A percentile compares a stretch with the other conserved stretches of the same genome.
Evolutionary conservation across 805 yeast species (phyloP).

Genomic region (Candida takata): DNA sequence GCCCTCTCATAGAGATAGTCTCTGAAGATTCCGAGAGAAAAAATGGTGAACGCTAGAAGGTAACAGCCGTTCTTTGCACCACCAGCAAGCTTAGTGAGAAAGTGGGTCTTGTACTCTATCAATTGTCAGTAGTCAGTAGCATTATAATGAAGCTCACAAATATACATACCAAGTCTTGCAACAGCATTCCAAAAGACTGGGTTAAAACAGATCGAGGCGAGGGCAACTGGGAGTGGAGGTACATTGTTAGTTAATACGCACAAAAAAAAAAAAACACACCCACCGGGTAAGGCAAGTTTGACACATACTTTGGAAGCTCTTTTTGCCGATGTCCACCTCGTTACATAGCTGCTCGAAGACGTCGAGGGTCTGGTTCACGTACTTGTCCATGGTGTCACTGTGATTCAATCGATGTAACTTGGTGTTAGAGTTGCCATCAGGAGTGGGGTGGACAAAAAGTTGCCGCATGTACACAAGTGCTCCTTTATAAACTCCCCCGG

Average conservation of each 20-base stretch:
- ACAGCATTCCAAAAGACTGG: conserved; percentile 94
- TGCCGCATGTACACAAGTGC: no score
- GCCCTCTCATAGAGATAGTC: conserved; percentile 73
- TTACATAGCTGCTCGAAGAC: conserved; percentile 17
- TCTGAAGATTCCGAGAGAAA: conserved; percentile 75
- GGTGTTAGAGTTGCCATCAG: no score
- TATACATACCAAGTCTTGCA: conserved; percentile 54
- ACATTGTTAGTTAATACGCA: no score
- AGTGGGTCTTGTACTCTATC: conserved; percentile 65
- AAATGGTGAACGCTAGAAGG: conserved; percentile 72
- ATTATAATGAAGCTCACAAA: background rate
- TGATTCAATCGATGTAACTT: background rate
- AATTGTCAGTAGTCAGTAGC: background rate
- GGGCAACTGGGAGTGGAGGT: conserved; percentile 30
- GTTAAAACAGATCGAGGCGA: conserved; percentile 74
- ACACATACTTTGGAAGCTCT: conserved; percentile 18
- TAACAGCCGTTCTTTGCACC: conserved; percentile 78
- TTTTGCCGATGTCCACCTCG: conserved; percentile 20
- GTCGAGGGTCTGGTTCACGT: conserved; percentile 10
- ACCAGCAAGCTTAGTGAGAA: conserved; percentile 68
- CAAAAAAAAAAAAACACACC: no score
- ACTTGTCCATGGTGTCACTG: conserved; percentile 9
- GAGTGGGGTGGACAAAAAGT: no score
- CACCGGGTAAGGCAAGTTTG: background rate
- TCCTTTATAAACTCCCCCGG: no score